A percentile compares a stretch with the other conserved stretches of the same genome.
These are phyloP conservation scores for Auriscalpium vulgare DNA, from an alignment of 768 basidiomycete genomes.

Conservation along the genomic window DNA sequence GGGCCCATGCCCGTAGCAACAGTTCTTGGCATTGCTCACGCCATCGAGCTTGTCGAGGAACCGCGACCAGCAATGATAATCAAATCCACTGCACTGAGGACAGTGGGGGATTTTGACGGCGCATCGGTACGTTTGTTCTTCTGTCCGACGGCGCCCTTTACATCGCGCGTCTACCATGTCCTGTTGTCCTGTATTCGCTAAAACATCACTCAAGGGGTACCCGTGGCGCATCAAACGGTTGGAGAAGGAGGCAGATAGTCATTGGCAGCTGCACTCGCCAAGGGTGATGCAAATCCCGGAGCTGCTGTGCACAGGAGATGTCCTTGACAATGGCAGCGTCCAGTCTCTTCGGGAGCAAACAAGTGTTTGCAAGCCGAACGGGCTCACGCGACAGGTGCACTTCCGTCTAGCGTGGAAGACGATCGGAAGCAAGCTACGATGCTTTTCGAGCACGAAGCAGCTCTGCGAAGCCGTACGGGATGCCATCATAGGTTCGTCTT, in stretches of 20 bases:
- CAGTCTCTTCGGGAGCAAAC: not conserved
- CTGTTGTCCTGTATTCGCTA: no score
- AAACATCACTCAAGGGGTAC: not conserved
- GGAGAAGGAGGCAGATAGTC: not conserved
- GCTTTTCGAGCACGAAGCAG: not conserved
- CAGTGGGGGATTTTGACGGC: no score
- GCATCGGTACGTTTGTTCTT: no score
- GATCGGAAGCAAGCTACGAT: not conserved
- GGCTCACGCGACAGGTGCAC: not conserved
- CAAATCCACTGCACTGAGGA: no score
- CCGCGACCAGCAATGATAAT: no score
- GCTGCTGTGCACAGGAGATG: not conserved
- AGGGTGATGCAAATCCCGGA: not conserved
- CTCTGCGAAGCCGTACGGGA: not conserved
- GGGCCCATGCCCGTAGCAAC: no score
- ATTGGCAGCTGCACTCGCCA: not conserved
- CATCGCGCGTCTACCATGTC: no score
- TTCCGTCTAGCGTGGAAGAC: not conserved
- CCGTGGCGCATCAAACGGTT: not conserved
- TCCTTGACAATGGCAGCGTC: not conserved
- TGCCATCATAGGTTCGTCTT: not conserved
- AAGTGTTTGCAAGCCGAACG: not conserved
- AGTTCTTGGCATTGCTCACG: no score
- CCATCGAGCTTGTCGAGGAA: no score
- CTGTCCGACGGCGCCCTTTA: no score